phyloP scores from a whole-genome alignment of 768 basidiomycete species.

The Hemileccinum impolitum region DNA sequence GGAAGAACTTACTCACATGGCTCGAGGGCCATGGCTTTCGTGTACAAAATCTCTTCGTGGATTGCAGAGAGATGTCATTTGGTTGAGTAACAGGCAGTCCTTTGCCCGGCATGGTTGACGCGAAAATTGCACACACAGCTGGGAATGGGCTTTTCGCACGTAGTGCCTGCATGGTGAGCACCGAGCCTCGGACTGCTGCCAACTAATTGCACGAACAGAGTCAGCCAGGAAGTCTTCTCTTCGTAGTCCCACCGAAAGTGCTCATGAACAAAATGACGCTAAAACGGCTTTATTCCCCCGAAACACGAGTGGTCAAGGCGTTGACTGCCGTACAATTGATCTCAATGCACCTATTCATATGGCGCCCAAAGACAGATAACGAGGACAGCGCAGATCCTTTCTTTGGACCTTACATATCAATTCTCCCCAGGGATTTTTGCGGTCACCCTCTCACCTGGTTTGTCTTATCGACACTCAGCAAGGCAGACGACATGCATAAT shows the following conservation, averaged over 20 bases:
- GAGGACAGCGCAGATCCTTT: constrained; percentile 47
- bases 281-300: constrained; percentile 49
- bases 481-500: constrained; percentile 13
- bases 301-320: constrained; percentile 13
- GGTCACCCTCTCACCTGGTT: constrained; percentile 84
- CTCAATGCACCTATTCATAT: constrained; percentile 73
- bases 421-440: constrained; percentile 69
- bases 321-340: constrained; percentile 73
- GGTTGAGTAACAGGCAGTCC: constrained; percentile 38
- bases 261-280: constrained; percentile 76
- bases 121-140: constrained; percentile 28
- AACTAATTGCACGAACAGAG: constrained; percentile 10
- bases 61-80: constrained; percentile 45
- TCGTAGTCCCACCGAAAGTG: constrained; percentile 66
- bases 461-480: constrained; percentile 28
- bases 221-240: constrained; percentile 54
- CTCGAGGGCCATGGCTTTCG: constrained; percentile 47
- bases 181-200: neutral
- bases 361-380: constrained; percentile 44
- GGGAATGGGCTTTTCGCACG: constrained; percentile 70
- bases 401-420: constrained; percentile 76
- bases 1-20: constrained; percentile 54
- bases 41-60: constrained; percentile 43
- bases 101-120: constrained; percentile 3
- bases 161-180: constrained; percentile 40